Conservation (phyloP, 2,329 filamentous ascomycete genomes). For the Coleophoma cylindrospora region DNA sequence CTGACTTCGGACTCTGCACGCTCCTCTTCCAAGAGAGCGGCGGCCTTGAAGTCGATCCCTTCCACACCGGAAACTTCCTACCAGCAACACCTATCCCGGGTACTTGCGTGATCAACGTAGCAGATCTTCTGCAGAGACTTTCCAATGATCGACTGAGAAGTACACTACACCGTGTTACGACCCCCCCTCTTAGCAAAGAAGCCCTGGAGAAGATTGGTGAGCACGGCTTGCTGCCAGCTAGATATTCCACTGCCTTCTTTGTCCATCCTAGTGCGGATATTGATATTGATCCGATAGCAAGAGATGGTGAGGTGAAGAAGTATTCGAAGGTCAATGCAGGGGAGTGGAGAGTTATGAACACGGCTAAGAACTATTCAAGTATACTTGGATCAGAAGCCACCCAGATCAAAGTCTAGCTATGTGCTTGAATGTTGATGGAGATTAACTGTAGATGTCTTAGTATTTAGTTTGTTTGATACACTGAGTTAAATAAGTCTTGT, state of each 20-base stretch:
- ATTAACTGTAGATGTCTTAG: neutral
- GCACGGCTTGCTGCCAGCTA: conserved; percentile 3
- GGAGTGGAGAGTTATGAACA: conserved; percentile 2
- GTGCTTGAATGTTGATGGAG: neutral
- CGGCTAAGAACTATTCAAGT: conserved; percentile 1
- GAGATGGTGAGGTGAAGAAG: conserved; percentile 3
- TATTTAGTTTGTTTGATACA: neutral
- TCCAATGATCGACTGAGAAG: conserved; percentile 8
- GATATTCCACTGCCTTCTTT: conserved; percentile 6
- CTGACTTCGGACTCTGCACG: conserved; percentile 11
- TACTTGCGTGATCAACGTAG: conserved; percentile 11
- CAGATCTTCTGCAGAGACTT: conserved; percentile 8
- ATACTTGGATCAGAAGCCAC: neutral
- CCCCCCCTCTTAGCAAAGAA: neutral
- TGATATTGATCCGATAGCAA: conserved; percentile 3
- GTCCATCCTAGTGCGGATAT: conserved; percentile 3
- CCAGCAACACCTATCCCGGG: conserved; percentile 6
- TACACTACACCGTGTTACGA: conserved; percentile 9
- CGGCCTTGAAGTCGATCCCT: conserved; percentile 11
- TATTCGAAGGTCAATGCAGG: conserved; percentile 4
- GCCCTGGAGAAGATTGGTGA: neutral
- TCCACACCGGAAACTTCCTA: conserved; percentile 6
- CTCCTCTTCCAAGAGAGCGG: conserved; percentile 12
- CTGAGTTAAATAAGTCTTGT: neutral
- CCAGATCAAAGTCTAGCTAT: neutral